Percentiles rank a stretch among this genome's conserved stretches.
These are phyloP conservation scores for Entelexis paramagnoliae DNA, from an alignment of 1,139 yeast species.

Conservation along the genomic window DNA sequence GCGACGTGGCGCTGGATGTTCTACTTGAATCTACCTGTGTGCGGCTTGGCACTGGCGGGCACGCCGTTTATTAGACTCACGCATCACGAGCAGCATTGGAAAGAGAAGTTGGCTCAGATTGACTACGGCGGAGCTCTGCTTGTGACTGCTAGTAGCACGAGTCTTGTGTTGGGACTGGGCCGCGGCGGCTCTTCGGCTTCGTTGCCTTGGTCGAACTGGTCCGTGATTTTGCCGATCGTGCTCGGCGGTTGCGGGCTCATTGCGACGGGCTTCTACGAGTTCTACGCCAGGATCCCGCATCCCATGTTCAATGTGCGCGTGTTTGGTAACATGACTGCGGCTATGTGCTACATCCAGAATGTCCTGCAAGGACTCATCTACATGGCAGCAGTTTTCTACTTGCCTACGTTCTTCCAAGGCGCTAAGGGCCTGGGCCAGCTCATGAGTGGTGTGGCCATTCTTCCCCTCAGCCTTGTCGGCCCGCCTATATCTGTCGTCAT, in stretches of 20 bases:
- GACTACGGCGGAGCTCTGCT: constrained; percentile 36
- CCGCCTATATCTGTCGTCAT: constrained; percentile 40
- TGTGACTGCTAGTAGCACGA: constrained; percentile 32
- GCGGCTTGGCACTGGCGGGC: constrained; percentile 44
- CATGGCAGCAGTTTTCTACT: constrained; percentile 36
- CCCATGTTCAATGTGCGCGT: constrained; percentile 42
- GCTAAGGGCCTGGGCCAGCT: constrained; percentile 39
- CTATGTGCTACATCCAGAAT: constrained; percentile 34
- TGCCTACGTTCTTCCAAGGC: constrained; percentile 50
- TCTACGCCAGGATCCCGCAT: constrained; percentile 30
- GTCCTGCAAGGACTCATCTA: constrained; percentile 37
- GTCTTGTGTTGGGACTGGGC: constrained; percentile 41
- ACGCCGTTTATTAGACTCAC: constrained; percentile 48
- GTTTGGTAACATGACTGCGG: constrained; percentile 31
- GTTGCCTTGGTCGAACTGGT: constrained; percentile 44
- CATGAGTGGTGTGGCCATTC: constrained; percentile 45
- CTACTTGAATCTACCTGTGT: constrained; percentile 59
- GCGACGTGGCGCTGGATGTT: constrained; percentile 75
- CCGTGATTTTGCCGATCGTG: constrained; percentile 43
- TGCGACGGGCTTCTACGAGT: constrained; percentile 42
- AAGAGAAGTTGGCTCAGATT: constrained; percentile 36
- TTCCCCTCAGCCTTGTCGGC: constrained; percentile 47
- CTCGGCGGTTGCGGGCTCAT: constrained; percentile 41
- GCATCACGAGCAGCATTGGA: constrained; percentile 35
- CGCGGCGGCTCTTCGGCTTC: constrained; percentile 39